Evolutionary conservation across 75 land plant species (phyloP).

Genomic region (Pinus albicaulis): DNA sequence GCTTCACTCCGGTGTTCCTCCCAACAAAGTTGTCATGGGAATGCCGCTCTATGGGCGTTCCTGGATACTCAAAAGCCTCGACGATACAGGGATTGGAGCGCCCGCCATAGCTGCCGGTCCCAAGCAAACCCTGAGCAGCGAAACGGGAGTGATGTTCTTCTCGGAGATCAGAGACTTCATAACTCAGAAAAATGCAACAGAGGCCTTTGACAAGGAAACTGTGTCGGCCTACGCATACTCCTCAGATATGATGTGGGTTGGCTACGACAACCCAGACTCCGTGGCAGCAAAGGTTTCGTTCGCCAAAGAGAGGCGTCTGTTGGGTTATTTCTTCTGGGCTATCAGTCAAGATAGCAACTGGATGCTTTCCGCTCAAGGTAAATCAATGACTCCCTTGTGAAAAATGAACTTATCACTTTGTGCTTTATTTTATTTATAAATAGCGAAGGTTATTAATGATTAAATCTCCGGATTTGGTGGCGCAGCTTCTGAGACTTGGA

Average conservation of each 20-base stretch:
- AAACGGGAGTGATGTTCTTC: slow-evolving; percentile 15
- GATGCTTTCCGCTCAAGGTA: neutral
- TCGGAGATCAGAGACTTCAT: slow-evolving; percentile 23
- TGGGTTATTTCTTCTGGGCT: slow-evolving; percentile 5
- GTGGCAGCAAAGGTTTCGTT: neutral
- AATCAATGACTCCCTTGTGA: neutral
- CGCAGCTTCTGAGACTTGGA: too few relatives aligned
- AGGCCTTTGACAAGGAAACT: neutral
- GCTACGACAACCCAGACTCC: neutral
- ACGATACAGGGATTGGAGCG: slow-evolving; percentile 41
- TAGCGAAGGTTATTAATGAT: too few relatives aligned
- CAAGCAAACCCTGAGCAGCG: neutral
- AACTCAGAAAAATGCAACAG: neutral
- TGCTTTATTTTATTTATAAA: too few relatives aligned
- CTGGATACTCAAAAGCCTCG: slow-evolving; percentile 47
- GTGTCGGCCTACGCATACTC: slow-evolving; percentile 1
- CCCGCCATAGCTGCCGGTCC: slow-evolving; percentile 31
- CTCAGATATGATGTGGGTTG: neutral
- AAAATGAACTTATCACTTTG: too few relatives aligned
- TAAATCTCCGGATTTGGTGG: too few relatives aligned
- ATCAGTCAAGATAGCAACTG: neutral
- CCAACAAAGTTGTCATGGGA: slow-evolving; percentile 47
- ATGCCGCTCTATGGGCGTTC: slow-evolving; percentile 61
- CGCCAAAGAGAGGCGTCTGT: neutral
- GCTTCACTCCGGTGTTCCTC: slow-evolving; percentile 46